Base-by-base conservation (phyloP, 352 stramenopile species). In the Pythium oligandrum region DNA sequence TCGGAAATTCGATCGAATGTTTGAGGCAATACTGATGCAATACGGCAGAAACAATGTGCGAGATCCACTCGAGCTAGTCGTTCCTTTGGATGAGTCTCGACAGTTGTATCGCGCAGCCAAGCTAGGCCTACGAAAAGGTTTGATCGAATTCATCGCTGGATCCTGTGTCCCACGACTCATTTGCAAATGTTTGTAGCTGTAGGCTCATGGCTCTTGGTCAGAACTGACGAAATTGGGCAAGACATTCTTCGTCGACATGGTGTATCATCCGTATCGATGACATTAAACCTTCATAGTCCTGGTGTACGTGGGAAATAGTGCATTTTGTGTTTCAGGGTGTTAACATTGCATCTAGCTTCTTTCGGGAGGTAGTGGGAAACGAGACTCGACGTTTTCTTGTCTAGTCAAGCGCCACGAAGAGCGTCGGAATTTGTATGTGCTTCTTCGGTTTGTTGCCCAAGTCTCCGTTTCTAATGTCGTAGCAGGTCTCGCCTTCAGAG, bases 221-320 rank as follows among this genome's bases (percentile, higher is more conserved):
- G 34, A 40, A 54, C 33, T 10, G 61, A 68, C 26, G 44, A 58
- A 3, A 57, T 63, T 6, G 61, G 61, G 12, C 31, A 43, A 54
- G 10, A 53, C 6, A 32, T 68, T 32, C 34, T 68, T 3, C 35
- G 30, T 0, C 30, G 44, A 31, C 63, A 56, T 34, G 61, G 55
- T 0, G 44, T 68, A 33, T 34, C 61, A 6, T 63, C 38, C 5
- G 51, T 63, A 12, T 55, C 61, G 2, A 33, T 46, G 4, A 55
- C 36, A 30, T 49, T 68, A 12, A 68, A 63, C 55, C 57, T 68
- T 46, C 61, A 68, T 33, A 68, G 55, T 34, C 51, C 33, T 8
- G 61, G 61, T 26, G 61, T 68, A 61, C n/a, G 45, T 26, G 17
- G 17, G 17, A 26, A 26, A 26, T 26, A 26, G 17, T 26, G 17